Base-by-base conservation (phyloP, 345 rosid species). In the Stellera chamaejasme region DNA sequence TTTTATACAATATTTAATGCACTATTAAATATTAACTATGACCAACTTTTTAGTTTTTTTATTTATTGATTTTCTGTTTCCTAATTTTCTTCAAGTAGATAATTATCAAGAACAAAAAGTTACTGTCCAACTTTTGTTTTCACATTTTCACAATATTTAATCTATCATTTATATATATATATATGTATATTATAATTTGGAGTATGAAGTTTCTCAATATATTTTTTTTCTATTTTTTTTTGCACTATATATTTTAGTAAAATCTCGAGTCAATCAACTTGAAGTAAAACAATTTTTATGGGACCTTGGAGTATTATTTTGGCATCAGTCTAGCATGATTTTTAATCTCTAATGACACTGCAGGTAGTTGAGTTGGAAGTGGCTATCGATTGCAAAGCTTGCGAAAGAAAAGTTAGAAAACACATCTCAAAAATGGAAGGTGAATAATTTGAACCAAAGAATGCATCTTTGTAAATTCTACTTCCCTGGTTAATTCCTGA, bases 351-450 rank as follows among this genome's bases (percentile, higher is more conserved):
- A 10, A 19, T 19, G 26, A n/a, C 46, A 43, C 15, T 13, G 42
- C 70, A 87, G 93, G 89, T 88, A 48, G 98, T 92, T 65, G 89
- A 85, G 51, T 74, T 92, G 73, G 74, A 82, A 74, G 93, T 92
- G 50, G 84, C 98, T 49, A 85, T 92, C 54, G 89, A 92, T 63
- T 92, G 98, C 86, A 84, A 84, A 66, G 98, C 95, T 10, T 92
- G 98, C 67, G 98, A 88, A 82, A 89, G 87, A 66, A 92, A 88
- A 77, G 84, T 92, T 27, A 74, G 89, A 70, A 92, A 82, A 55
- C 96, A 92, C 60, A 75, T 92, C 54, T 81, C 96, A 56, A 92
- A 81, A 80, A 92, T 92, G 90, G 89, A 92, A 88, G 98, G 98
- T 78, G 19, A 55, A 42, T 56, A 19, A 19, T 19, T 19, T 19